phyloP scores from a whole-genome alignment of 768 basidiomycete species.

The Russula griseocarnosa region DNA sequence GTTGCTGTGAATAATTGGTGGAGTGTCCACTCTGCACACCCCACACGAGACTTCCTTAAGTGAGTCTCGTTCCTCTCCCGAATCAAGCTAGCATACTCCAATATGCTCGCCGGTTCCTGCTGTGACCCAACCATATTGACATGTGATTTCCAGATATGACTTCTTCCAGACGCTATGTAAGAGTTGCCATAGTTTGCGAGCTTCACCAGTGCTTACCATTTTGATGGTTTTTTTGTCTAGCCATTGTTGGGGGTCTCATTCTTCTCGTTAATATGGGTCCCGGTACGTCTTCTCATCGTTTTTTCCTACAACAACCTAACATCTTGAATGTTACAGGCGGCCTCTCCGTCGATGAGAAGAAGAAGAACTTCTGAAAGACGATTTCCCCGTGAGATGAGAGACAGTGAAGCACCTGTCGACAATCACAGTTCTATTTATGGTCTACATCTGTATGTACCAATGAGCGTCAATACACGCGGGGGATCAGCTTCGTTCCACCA shows the following conservation, averaged over 20 bases:
- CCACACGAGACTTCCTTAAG: conserved; percentile 98
- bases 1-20: conserved; percentile 99
- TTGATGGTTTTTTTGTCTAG: conserved; percentile 33
- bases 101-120: conserved; percentile 3
- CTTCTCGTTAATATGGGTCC: conserved; percentile 98
- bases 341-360: conserved; percentile 97
- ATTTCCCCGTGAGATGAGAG: neutral
- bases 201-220: conserved; percentile 11
- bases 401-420: conserved; percentile 1
- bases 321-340: conserved; percentile 52
- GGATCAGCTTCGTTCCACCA: conserved; percentile 5
- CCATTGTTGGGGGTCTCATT: conserved; percentile 96
- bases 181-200: conserved; percentile 20
- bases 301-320: conserved; percentile 3
- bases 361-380: conserved; percentile 74
- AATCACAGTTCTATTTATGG: conserved; percentile 19
- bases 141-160: conserved; percentile 68
- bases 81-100: neutral
- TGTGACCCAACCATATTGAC: conserved; percentile 9
- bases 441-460: conserved; percentile 17
- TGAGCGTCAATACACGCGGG: conserved; percentile 4
- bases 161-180: conserved; percentile 96
- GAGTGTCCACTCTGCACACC: conserved; percentile 87
- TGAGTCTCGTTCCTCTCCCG: conserved; percentile 32
- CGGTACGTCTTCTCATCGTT: conserved; percentile 44